These are phyloP conservation scores for Cutaneotrichosporon spelunceum DNA, from an alignment of 1,284 basidiomycete genomes.

Conservation along the genomic window DNA sequence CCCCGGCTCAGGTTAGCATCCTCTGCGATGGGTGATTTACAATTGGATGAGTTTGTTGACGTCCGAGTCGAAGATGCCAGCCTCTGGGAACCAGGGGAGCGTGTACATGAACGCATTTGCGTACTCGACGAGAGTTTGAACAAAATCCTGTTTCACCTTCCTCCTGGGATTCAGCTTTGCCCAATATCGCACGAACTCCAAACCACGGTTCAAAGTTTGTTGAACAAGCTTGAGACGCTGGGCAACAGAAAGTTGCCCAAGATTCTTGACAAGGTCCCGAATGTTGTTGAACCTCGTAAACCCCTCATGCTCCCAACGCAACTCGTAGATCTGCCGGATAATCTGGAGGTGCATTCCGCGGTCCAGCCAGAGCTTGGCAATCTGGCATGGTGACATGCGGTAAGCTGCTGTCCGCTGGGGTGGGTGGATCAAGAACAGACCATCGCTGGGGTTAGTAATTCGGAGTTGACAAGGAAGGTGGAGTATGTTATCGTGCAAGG, in stretches of 20 bases:
- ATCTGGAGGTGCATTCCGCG: conserved; percentile 5
- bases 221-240: not conserved
- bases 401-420: not conserved
- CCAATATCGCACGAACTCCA: not conserved
- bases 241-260: not conserved
- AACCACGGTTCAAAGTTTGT: not conserved
- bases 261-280: not conserved
- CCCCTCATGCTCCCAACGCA: not conserved
- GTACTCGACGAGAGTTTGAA: not conserved
- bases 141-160: not conserved
- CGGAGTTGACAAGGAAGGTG: not conserved
- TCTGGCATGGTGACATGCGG: not conserved
- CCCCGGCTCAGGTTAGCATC: not conserved
- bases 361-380: not conserved
- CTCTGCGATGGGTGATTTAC: not conserved
- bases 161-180: not conserved
- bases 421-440: not conserved
- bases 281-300: not conserved
- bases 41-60: not conserved
- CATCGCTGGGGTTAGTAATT: not conserved
- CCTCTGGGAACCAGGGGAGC: not conserved
- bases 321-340: not conserved
- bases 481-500: not conserved
- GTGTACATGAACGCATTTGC: not conserved
- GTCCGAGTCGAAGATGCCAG: no score